Evolutionary conservation across 257 asterid species (phyloP), one percentile per base, ranked within the genome.

Genomic region (Solanum bulbocastanum): DNA sequence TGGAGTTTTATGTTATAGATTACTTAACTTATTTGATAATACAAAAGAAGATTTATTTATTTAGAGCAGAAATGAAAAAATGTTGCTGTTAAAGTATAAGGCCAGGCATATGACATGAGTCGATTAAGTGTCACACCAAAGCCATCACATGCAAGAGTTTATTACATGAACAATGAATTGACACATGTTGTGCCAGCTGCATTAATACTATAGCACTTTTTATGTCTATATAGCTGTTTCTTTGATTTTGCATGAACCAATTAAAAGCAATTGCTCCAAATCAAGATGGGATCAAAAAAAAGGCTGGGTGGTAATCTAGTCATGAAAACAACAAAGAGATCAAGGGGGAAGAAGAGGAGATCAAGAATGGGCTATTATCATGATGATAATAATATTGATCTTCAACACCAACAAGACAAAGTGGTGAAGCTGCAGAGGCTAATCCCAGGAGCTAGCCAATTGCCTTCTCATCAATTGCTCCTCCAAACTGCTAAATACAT

Each of bases 361-460:
- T 39, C 85, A 79, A 44, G 85, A 79, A 82, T 30, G 86, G 20
- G 12, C 30, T 14, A 30, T 58, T 14, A 18, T 58, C 66, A 58
- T 81, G 68, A 46, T 56, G 18, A 56, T 32, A 33, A 5, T 12
- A 66, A 18, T 33, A 33, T 72, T 72, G 42, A 20, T 49, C 44
- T 49, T 30, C 69, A 82, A 82, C 44, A 82, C 30, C 86, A 49
- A 8, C 86, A 49, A 82, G 69, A 82, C 44, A 82, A 85, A 13
- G 15, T 69, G 88, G 1, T 49, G 75, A 86, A 86, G 85, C 73
- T 86, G 1, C 88, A 74, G 75, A 86, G 88, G 37, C 73, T 86
- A 10, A 72, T 86, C 40, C 85, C 62, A 42, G 88, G 88, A 2
- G 13, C 88, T 25, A 86, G 37, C 16, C 75, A 74, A 65, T 56